phyloP scores from a whole-genome alignment of 2,329 filamentous ascomycete species.

The Fusarium nisikadoi region DNA sequence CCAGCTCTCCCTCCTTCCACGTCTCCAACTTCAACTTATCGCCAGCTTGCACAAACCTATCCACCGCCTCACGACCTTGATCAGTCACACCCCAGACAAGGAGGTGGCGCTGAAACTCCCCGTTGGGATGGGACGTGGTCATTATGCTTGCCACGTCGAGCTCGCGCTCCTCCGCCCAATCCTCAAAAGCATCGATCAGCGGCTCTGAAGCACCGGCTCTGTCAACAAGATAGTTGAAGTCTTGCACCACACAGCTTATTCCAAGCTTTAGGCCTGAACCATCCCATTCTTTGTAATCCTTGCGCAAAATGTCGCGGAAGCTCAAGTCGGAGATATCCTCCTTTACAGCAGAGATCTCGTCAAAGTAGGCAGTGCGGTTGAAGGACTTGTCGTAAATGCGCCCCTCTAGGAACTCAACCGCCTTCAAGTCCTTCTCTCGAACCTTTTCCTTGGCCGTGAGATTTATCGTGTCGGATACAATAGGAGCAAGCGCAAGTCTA shows the following conservation, averaged over 20 bases:
- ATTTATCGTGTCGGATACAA: slow-evolving; percentile 79
- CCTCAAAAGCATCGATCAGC: slow-evolving; percentile 60
- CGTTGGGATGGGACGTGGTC: slow-evolving; percentile 69
- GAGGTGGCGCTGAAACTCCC: slow-evolving; percentile 72
- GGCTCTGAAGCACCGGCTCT: slow-evolving; percentile 59
- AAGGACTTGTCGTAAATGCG: slow-evolving; percentile 57
- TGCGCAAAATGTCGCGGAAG: slow-evolving; percentile 76
- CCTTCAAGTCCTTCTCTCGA: slow-evolving; percentile 67
- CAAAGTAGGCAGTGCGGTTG: slow-evolving; percentile 66
- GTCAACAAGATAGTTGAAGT: slow-evolving; percentile 67
- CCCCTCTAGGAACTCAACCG: slow-evolving; percentile 68
- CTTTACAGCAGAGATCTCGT: slow-evolving; percentile 71
- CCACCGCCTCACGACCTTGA: slow-evolving; percentile 60
- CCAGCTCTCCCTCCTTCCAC: slow-evolving; percentile 62
- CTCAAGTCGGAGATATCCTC: slow-evolving; percentile 70
- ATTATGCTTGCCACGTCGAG: slow-evolving; percentile 75
- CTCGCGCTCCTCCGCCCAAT: slow-evolving; percentile 65
- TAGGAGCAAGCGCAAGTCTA: slow-evolving; percentile 73
- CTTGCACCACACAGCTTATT: slow-evolving; percentile 72
- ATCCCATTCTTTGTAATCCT: slow-evolving; percentile 87
- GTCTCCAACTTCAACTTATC: slow-evolving; percentile 65
- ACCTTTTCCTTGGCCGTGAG: slow-evolving; percentile 73
- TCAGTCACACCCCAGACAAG: slow-evolving; percentile 71
- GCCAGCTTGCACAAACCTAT: slow-evolving; percentile 62
- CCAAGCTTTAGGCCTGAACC: slow-evolving; percentile 68